Evolutionary conservation across 2,329 filamentous ascomycete genomes (phyloP), one percentile per base, ranked within the genome.

Genomic region (Aspergillus caelatus): DNA sequence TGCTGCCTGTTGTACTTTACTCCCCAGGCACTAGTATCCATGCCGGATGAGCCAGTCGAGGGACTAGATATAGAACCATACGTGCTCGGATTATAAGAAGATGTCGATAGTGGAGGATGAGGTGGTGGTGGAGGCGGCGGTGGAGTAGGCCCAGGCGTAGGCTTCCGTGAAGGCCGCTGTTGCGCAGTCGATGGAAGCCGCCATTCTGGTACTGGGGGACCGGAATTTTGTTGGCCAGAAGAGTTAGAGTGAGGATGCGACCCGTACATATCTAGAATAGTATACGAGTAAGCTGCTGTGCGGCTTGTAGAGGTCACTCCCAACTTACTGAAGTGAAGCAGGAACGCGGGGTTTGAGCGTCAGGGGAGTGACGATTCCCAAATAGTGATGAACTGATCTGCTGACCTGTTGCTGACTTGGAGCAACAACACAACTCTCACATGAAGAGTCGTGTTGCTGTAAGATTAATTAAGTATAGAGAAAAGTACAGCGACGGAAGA

Each of bases 11-110:
- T 81, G 64, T 79, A 82, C 59, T 76, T 75, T 53, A 81, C 79
- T 30, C 80, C 80, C 80, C 80, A 82, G 19, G 69, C 68, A 19
- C 76, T 72, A 16, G 78, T 78, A 66, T 80, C 76, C 26, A 71
- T 21, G 8, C 60, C 63, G 26, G 61, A 41, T 41, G 61, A 60
- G 53, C 58, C 56, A 11, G 39, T 54, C 14, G 70, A 34, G 23
- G 70, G 62, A 48, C 68, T 68, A 23, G 75, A 73, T 57, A 76
- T 78, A 26, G 71, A 72, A 6, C 77, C 77, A 64, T 79, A 80
- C 9, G 64, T 73, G 46, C 67, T 74, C 16, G 77, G 77, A 39
- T 72, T 75, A 65, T 79, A 80, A 9, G 65, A 58, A 60, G 69
- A 62, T 21, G 66, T 46, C 7, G 65, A 61, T n/a, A 66, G 62